Evolutionary conservation across 345 rosid genomes (phyloP), one percentile per base, ranked within the genome.

Genomic region (Eucalyptus pauciflora): DNA sequence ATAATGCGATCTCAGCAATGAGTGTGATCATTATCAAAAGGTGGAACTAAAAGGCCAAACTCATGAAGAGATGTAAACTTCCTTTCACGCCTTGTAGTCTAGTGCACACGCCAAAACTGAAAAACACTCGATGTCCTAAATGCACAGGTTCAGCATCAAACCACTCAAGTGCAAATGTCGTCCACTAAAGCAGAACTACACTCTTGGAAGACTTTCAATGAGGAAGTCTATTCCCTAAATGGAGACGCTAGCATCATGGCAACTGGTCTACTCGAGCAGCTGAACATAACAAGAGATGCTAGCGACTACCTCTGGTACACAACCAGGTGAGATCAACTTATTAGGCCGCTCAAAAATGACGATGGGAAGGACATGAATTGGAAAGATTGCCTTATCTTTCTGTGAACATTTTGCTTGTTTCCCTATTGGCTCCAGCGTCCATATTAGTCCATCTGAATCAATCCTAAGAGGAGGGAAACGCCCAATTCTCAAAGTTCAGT

Each of bases 231-330:
- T 86, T 94, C 94, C 6, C 88, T 90, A 6, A 89, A 80, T 48
- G 93, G 90, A n/a, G 90, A 90, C 56, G 90, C 96, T 54, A 90
- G 92, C 62, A 67, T 93, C 45, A 89, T 92, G 11, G 92, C 88
- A 33, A 45, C 18, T 8, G 96, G 96, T 31, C 95, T 95, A 79
- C 83, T 94, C 91, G 96, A 95, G 91, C 97, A 95, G 90, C 69
- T 95, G 45, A 94, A 95, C 87, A 76, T 93, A 86, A 95, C 97
- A 6, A 93, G 94, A 91, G 96, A 95, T 88, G 79, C 93, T 41
- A 95, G 92, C 86, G 97, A 95, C 91, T 95, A 95, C 87, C 95
- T 95, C 22, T 95, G 97, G 97, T 95, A 95, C 91, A 88, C 93
- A 64, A 94, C 96, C 67, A 93, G 95, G 96, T 93, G 90, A 92